Base-by-base conservation (phyloP, 1,284 basidiomycete genomes). In the Marasmius oreades region DNA sequence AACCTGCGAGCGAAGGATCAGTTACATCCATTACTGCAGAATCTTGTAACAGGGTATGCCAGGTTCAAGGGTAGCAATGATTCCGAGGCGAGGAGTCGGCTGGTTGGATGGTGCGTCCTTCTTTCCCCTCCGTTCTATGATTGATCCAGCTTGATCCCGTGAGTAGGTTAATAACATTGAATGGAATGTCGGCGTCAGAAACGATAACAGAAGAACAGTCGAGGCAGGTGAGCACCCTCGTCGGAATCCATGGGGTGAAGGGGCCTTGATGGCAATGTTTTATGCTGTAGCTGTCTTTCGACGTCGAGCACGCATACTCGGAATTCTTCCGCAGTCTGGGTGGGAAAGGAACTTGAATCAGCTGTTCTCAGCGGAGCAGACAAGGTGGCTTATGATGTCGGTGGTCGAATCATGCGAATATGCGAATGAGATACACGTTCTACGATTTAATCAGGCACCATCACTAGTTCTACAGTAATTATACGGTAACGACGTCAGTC, bases 191-290 rank as follows among this genome's bases (percentile, higher is more conserved):
- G 68, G 97, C 94, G 5, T 94, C 93, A 26, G 96, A 98, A 65
- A 95, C 98, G 72, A 89, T 99, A 52, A 90, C 91, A 0, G 95
- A 99, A 58, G 95, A 98, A 63, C 95, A 99, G 67, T 90, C 92
- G 1, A 78, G 97, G 57, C 95, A 98, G 81, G 93, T 91, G 57
- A 53, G 78, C 66, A 44, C 56, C 45, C 23, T 12, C 8, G 51
- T 26, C 34, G 23, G 42, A 33, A 10, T 45, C 42, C n/a, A 33
- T 44, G 3, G 2, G 45, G 45, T 20, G 3, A 2, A 12, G 20
- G 22, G 43, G n/a, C 43, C 16, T 45, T 34, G 43, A 1, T 1
- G 14, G 8, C 1, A 31, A 51, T 50, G 31, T 23, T 56, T 2
- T 34, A n/a, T n/a, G n/a, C 56, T 36, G 1, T 65, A 98, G 92